Conservation (phyloP, 208 protist species). For the Phytomonas sp. region DNA sequence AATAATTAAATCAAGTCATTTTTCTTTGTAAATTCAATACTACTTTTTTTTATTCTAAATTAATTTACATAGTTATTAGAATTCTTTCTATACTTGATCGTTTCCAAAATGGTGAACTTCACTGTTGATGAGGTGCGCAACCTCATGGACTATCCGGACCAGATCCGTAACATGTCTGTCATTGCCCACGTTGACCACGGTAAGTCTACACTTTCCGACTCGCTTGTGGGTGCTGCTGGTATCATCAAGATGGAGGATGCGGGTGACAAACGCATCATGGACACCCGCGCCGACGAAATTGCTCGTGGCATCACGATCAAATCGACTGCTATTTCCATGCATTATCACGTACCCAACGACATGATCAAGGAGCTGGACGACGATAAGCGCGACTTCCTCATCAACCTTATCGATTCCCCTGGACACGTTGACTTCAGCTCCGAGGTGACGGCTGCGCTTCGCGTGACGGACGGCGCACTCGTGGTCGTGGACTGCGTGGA, state of each 20-base stretch:
- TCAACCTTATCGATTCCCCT: constrained; percentile 91
- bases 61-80: background rate
- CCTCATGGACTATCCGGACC: constrained; percentile 61
- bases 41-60: background rate
- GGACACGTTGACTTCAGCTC: constrained; percentile 99
- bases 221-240: constrained; percentile 91
- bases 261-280: constrained; percentile 63
- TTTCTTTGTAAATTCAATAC: no score
- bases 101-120: constrained; percentile 60
- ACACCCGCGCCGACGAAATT: constrained; percentile 79
- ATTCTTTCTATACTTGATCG: background rate
- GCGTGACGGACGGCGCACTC: constrained; percentile 99
- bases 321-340: constrained; percentile 97
- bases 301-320: constrained; percentile 99
- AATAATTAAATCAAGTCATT: no score
- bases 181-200: constrained; percentile 73
- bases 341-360: constrained; percentile 92
- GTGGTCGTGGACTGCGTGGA: constrained; percentile 98
- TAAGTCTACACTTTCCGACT: constrained; percentile 95
- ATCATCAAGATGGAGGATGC: constrained; percentile 90
- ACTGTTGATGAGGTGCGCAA: constrained; percentile 67
- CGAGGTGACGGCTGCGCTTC: constrained; percentile 98
- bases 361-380: constrained; percentile 46
- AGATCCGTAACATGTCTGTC: constrained; percentile 79
- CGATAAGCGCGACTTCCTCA: constrained; percentile 81